A percentile compares a stretch with the other conserved stretches of the same genome.
phyloP scores from a whole-genome alignment of 140 eudicot genomes.

The Flaveria floridana region DNA sequence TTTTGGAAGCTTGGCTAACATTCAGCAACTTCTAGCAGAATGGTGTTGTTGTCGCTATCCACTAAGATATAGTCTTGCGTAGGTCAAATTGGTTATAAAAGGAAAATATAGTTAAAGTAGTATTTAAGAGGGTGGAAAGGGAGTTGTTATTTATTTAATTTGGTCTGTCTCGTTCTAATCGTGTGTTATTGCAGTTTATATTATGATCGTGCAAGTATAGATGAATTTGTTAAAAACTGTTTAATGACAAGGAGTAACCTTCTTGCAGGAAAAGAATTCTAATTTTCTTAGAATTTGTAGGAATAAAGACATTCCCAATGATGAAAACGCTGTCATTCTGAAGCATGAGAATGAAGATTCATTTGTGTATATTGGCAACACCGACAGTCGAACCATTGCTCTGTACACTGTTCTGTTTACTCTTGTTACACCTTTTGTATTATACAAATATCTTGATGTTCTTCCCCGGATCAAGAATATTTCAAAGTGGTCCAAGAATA shows the following conservation, averaged over 20 bases:
- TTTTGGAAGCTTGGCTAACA: not conserved
- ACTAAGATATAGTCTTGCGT: not conserved
- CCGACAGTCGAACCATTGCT: conserved; percentile 65
- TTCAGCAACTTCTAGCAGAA: not conserved
- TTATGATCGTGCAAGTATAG: conserved; percentile 2
- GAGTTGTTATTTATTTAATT: not conserved
- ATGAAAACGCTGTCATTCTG: conserved; percentile 33
- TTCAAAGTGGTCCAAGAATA: conserved; percentile 44
- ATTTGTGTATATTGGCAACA: conserved; percentile 37
- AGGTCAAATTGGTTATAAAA: not conserved
- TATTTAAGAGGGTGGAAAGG: not conserved
- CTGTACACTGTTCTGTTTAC: conserved; percentile 63
- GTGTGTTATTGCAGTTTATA: not conserved
- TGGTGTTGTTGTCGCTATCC: not conserved
- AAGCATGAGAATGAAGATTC: conserved; percentile 39
- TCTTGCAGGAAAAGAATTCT: conserved; percentile 64
- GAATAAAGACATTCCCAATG: conserved; percentile 28
- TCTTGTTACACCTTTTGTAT: conserved; percentile 67
- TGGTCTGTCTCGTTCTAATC: not conserved
- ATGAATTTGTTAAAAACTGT: conserved; percentile 18
- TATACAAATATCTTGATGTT: conserved; percentile 76
- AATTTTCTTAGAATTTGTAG: conserved; percentile 44
- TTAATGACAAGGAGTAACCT: conserved; percentile 28
- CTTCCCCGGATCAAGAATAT: conserved; percentile 60
- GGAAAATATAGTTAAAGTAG: not conserved